phyloP scores from a whole-genome alignment of 768 basidiomycete genomes.

The Pulveroboletus ravenelii region DNA sequence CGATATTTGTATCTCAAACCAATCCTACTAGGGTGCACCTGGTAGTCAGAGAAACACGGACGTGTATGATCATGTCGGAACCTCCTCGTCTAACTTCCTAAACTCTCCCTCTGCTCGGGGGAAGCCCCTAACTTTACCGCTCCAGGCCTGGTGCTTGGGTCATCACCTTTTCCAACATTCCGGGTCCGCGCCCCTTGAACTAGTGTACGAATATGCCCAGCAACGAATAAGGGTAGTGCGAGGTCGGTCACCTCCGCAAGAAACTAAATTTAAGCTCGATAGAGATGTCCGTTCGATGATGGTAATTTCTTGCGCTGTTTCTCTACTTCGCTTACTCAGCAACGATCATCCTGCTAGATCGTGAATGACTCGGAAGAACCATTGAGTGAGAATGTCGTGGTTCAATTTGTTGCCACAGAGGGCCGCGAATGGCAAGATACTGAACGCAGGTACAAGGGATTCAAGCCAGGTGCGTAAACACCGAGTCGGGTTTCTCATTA shows the following conservation, averaged over 20 bases:
- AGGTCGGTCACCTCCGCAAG: constrained; percentile 9
- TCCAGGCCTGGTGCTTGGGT: constrained; percentile 29
- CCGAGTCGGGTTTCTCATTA: not conserved
- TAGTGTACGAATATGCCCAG: constrained; percentile 9
- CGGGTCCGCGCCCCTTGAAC: constrained; percentile 6
- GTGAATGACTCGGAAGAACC: constrained; percentile 13
- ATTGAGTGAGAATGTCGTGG: constrained; percentile 17
- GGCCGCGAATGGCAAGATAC: constrained; percentile 3
- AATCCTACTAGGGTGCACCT: constrained; percentile 3
- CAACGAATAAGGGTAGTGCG: constrained; percentile 9
- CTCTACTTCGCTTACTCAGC: not conserved
- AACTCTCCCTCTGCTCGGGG: constrained; percentile 13
- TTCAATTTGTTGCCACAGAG: constrained; percentile 15
- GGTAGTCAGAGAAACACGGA: not conserved
- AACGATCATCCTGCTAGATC: constrained; percentile 12
- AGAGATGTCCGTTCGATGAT: constrained; percentile 9
- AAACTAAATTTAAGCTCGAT: constrained; percentile 15
- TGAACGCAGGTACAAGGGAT: constrained; percentile 16
- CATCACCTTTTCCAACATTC: constrained; percentile 13
- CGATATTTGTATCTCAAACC: constrained; percentile 2
- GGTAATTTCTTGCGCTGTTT: constrained; percentile 9
- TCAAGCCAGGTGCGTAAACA: constrained; percentile 23
- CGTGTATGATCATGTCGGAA: constrained; percentile 20
- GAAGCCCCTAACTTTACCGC: constrained; percentile 10
- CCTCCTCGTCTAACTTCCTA: constrained; percentile 25